Percentiles rank a stretch among this genome's conserved stretches.
Evolutionary conservation across 345 rosid species (phyloP).

Genomic region (Cardamine occulta): DNA sequence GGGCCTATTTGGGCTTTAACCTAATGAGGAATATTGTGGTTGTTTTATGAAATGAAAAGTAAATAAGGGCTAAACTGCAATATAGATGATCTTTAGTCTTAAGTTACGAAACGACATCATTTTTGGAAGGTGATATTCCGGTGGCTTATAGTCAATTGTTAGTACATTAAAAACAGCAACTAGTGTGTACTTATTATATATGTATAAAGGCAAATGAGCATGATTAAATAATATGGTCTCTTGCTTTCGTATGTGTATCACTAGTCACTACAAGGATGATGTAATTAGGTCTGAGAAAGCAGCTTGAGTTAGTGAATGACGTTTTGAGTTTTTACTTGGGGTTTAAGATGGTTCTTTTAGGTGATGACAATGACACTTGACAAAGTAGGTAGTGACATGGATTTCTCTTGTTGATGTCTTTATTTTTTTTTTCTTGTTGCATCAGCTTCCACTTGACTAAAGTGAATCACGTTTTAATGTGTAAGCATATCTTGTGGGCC

Average conservation of each 20-base stretch:
- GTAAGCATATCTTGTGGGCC: conserved; percentile 46
- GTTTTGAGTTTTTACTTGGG: conserved; percentile 29
- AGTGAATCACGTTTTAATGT: conserved; percentile 43
- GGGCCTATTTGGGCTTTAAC: not conserved
- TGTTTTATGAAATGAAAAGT: not conserved
- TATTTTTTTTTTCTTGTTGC: conserved; percentile 36
- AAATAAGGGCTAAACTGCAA: conserved; percentile 17
- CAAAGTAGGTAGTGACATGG: conserved; percentile 53
- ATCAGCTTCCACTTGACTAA: conserved; percentile 50
- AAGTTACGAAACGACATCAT: not conserved
- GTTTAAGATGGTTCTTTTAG: conserved; percentile 43
- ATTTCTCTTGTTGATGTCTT: conserved; percentile 47
- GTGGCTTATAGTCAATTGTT: no score
- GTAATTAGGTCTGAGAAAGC: conserved; percentile 39
- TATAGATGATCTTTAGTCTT: not conserved
- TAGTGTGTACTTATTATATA: conserved; percentile 22
- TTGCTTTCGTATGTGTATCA: conserved; percentile 36
- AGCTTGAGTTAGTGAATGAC: conserved; percentile 37
- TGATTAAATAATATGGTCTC: conserved; percentile 38
- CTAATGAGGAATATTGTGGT: not conserved
- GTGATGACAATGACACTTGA: conserved; percentile 51
- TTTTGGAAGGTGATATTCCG: not conserved
- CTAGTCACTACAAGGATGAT: conserved; percentile 32
- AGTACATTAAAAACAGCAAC: conserved; percentile 28
- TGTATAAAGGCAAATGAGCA: conserved; percentile 10